A percentile compares a stretch with the other conserved stretches of the same genome.
phyloP scores from a whole-genome alignment of 495 filamentous ascomycete genomes.

The Penicillium arizonense region DNA sequence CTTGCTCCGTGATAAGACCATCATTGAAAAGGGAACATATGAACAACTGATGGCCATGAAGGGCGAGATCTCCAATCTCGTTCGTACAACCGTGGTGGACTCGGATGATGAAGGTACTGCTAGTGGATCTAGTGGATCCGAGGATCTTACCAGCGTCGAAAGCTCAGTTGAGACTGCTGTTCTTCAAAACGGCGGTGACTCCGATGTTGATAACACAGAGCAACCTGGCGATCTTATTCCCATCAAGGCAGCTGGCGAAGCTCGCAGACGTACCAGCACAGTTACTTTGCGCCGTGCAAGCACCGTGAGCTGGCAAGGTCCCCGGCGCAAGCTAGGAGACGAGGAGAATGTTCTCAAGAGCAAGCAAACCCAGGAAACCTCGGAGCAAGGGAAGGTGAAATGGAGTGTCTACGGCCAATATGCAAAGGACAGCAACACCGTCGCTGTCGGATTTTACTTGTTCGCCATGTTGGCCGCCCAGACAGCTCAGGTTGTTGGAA shows the following conservation, averaged over 20 bases:
- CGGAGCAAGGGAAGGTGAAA: slow-evolving; percentile 94
- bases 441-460: slow-evolving; percentile 80
- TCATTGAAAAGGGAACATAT: slow-evolving; percentile 86
- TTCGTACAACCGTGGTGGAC: slow-evolving; percentile 71
- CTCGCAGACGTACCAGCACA: slow-evolving; percentile 62
- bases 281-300: slow-evolving; percentile 84
- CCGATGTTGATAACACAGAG: slow-evolving; percentile 70
- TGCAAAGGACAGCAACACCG: slow-evolving; percentile 87
- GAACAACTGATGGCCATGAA: slow-evolving; percentile 90
- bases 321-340: slow-evolving; percentile 77
- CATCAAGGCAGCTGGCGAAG: slow-evolving; percentile 54
- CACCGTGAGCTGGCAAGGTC: slow-evolving; percentile 83
- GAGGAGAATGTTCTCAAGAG: slow-evolving; percentile 78
- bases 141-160: slow-evolving; percentile 48
- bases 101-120: slow-evolving; percentile 59
- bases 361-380: slow-evolving; percentile 80
- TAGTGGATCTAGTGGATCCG: slow-evolving; percentile 53
- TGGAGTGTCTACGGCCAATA: slow-evolving; percentile 90
- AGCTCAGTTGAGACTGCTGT: slow-evolving; percentile 55
- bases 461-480: slow-evolving; percentile 75
- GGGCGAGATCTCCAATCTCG: slow-evolving; percentile 81
- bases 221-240: slow-evolving; percentile 71
- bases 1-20: slow-evolving; percentile 76
- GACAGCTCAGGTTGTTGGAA: slow-evolving; percentile 75
- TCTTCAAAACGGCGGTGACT: slow-evolving; percentile 49